Evolutionary conservation across 2,329 filamentous ascomycete species (phyloP), one percentile per base, ranked within the genome.

Genomic region (Pyricularia pennisetigena): DNA sequence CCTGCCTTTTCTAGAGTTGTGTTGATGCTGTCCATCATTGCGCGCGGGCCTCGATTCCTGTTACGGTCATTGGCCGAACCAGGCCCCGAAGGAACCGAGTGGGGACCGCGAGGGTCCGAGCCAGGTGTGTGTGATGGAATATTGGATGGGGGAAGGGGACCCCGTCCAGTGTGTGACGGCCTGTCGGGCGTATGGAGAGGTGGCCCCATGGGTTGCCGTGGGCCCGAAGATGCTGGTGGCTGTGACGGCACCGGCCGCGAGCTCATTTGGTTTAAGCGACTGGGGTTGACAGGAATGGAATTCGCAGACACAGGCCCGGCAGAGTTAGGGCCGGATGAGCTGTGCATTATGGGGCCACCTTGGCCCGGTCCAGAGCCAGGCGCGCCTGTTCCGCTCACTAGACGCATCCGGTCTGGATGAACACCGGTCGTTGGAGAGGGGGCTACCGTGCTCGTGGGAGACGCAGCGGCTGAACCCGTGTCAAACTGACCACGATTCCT

Each of bases 21-120:
- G 72, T 84, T 75, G 69, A 90, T 88, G 64, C 84, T 83, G 14
- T 83, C 82, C 32, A 89, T 78, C 72, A 88, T 85, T 69, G 86
- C 80, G 69, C 81, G 78, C 9, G 59, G 59, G 23, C 82, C 79
- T 32, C 83, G 73, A 9, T 72, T 70, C 30, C 74, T 75, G 64
- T 75, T 75, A 68, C 81, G 76, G 30, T 82, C 80, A 24, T 74
- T 74, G 9, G 73, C 71, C 29, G 78, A 77, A 10, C 79, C 73
- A 7, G 80, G 75, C 24, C 74, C 75, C 3, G 75, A 75, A 4
- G 75, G 75, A 7, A 72, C 72, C 16, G 71, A 29, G 14, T 62
- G 54, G 54, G 26, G 7, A 24, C 66, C n/a, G 20, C 66, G 54
- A 23, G 49, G 20, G 30, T 66, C 65, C 9, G 32, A 57, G 8